Evolutionary conservation across 1,284 basidiomycete genomes (phyloP).

Genomic region (Exobasidium cylindrosporum): DNA sequence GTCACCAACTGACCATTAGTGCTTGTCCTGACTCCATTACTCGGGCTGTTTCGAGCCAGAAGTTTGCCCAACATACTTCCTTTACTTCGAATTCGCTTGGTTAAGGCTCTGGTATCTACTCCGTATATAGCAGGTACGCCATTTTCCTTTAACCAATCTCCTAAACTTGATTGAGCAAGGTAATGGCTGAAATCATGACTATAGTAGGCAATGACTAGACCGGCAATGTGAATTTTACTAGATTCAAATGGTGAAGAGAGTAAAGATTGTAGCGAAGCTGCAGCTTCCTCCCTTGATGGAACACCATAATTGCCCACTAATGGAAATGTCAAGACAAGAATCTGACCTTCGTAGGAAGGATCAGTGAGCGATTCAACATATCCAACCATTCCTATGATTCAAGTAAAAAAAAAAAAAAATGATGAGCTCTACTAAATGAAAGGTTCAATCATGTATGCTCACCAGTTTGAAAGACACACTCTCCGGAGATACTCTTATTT

Average conservation of each 20-base stretch:
- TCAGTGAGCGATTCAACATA: slow-evolving; percentile 98
- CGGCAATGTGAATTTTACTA: slow-evolving; percentile 86
- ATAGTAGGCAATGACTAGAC: slow-evolving; percentile 89
- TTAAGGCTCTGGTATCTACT: slow-evolving; percentile 92
- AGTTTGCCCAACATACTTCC: slow-evolving; percentile 73
- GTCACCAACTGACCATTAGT: slow-evolving; percentile 19
- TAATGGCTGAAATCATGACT: slow-evolving; percentile 88
- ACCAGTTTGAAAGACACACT: slow-evolving; percentile 99
- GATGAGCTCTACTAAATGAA: background rate
- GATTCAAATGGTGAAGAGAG: slow-evolving; percentile 73
- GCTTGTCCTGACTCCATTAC: slow-evolving; percentile 34
- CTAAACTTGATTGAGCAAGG: slow-evolving; percentile 82
- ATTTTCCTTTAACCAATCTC: slow-evolving; percentile 92
- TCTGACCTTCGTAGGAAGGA: slow-evolving; percentile 97
- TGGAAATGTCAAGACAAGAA: slow-evolving; percentile 94
- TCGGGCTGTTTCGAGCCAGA: slow-evolving; percentile 54
- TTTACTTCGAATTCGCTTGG: slow-evolving; percentile 91
- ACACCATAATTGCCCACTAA: slow-evolving; percentile 98
- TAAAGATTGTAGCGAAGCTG: slow-evolving; percentile 58
- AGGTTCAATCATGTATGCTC: slow-evolving; percentile 52
- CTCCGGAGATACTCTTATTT: slow-evolving; percentile 85
- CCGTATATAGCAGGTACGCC: slow-evolving; percentile 92
- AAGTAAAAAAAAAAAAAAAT: background rate
- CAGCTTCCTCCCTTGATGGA: slow-evolving; percentile 65
- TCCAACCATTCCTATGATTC: slow-evolving; percentile 71